A percentile compares a stretch with the other conserved stretches of the same genome.
Conservation (phyloP, 163 green algal genomes). For the Scenedesmus sp. region DNA sequence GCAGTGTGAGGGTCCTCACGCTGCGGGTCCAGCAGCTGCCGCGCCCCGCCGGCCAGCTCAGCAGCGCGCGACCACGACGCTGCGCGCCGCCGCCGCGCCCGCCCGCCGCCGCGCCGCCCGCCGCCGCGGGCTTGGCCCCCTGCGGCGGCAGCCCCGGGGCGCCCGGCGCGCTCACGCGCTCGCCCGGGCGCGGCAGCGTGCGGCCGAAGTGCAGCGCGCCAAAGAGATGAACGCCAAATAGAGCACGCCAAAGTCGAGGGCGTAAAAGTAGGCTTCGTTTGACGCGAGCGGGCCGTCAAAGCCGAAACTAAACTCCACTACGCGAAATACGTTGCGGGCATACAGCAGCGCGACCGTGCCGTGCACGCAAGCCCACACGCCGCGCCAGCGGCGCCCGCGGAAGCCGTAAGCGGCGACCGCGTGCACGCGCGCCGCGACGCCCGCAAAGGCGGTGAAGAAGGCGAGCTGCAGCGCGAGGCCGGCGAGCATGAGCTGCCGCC, state of each 20-base stretch:
- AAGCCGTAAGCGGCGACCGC: background rate
- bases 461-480: slow-evolving; percentile 41
- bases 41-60: too few relatives aligned
- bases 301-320: slow-evolving; percentile 39
- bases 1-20: too few relatives aligned
- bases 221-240: slow-evolving; percentile 34
- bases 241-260: slow-evolving; percentile 46
- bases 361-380: slow-evolving; percentile 35
- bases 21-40: too few relatives aligned
- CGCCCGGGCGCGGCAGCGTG: too few relatives aligned
- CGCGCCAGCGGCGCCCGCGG: background rate
- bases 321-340: slow-evolving; percentile 45
- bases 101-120: background rate
- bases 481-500: slow-evolving; percentile 19
- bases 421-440: slow-evolving; percentile 12
- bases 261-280: slow-evolving; percentile 46
- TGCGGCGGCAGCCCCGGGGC: too few relatives aligned
- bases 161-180: too few relatives aligned
- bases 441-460: slow-evolving; percentile 46
- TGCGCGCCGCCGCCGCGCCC: too few relatives aligned
- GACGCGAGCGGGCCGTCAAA: slow-evolving; percentile 31
- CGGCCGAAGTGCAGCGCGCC: too few relatives aligned
- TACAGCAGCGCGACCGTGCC: slow-evolving; percentile 43
- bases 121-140: too few relatives aligned
- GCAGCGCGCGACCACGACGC: too few relatives aligned